These are phyloP conservation scores for Sonneratia alba DNA, from an alignment of 345 rosid species.

Conservation along the genomic window DNA sequence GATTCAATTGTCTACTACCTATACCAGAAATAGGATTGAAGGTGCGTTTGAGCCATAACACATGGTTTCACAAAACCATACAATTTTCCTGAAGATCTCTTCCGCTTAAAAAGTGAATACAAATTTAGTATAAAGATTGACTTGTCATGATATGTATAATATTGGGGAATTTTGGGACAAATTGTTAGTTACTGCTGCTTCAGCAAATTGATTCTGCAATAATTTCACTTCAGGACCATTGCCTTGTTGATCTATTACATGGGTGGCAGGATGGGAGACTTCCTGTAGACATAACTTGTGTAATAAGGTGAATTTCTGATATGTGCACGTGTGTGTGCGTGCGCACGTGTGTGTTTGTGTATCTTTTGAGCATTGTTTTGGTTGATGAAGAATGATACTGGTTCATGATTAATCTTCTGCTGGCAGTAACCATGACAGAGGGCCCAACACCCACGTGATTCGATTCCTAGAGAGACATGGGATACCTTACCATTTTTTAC, in stretches of 20 bases:
- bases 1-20: neutral
- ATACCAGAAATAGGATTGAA: neutral
- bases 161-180: too few relatives aligned
- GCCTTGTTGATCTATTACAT: slow-evolving; percentile 77
- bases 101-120: too few relatives aligned
- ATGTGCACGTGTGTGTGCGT: neutral
- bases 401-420: slow-evolving; percentile 8
- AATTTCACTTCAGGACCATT: slow-evolving; percentile 61
- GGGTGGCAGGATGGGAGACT: slow-evolving; percentile 87
- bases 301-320: slow-evolving; percentile 53
- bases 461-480: slow-evolving; percentile 79
- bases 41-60: neutral
- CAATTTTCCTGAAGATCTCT: neutral
- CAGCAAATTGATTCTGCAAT: neutral
- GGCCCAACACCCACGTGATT: slow-evolving; percentile 69
- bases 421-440: slow-evolving; percentile 82
- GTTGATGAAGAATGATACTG: slow-evolving; percentile 10
- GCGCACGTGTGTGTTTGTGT: neutral
- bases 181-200: neutral
- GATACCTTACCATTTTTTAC: slow-evolving; percentile 74
- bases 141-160: too few relatives aligned
- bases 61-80: slow-evolving; percentile 2
- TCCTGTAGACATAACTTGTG: slow-evolving; percentile 80
- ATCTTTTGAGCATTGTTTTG: neutral
- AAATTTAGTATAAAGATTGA: too few relatives aligned